These are phyloP conservation scores for Phytophthora nicotianae DNA, from an alignment of 352 stramenopile species.

Conservation along the genomic window DNA sequence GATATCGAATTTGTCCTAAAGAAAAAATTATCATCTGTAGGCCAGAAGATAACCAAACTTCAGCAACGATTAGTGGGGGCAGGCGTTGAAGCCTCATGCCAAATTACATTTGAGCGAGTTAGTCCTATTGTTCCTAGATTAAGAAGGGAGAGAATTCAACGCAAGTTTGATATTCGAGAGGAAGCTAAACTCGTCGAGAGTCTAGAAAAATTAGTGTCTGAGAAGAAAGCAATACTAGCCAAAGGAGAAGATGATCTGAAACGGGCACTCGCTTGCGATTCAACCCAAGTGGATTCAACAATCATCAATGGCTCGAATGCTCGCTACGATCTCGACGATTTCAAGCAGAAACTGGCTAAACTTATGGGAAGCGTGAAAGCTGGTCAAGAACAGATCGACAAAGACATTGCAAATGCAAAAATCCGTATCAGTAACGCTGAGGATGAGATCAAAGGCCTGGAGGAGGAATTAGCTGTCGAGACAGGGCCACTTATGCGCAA, in stretches of 20 bases:
- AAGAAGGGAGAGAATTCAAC: constrained; percentile 59
- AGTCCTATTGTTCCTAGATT: constrained; percentile 66
- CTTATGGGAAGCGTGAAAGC: constrained; percentile 67
- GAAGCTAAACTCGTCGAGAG: constrained; percentile 57
- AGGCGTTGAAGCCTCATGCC: constrained; percentile 63
- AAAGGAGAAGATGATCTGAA: constrained; percentile 74
- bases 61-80: constrained; percentile 65
- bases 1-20: constrained; percentile 70
- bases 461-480: constrained; percentile 69
- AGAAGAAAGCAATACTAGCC: constrained; percentile 62
- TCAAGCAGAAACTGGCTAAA: constrained; percentile 77
- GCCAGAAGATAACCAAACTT: constrained; percentile 46
- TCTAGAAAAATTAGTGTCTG: constrained; percentile 55
- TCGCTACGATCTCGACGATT: constrained; percentile 77
- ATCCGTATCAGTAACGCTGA: constrained; percentile 71
- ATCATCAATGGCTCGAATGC: constrained; percentile 62
- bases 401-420: constrained; percentile 65
- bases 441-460: constrained; percentile 71
- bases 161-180: constrained; percentile 61
- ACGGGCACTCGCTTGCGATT: constrained; percentile 66
- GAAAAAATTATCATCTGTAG: constrained; percentile 49
- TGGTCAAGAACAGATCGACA: constrained; percentile 58
- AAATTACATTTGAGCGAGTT: constrained; percentile 69
- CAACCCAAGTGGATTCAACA: constrained; percentile 64
- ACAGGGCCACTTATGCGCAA: constrained; percentile 78